Conservation (phyloP, 495 filamentous ascomycete species). For the Neurospora intermedia region DNA sequence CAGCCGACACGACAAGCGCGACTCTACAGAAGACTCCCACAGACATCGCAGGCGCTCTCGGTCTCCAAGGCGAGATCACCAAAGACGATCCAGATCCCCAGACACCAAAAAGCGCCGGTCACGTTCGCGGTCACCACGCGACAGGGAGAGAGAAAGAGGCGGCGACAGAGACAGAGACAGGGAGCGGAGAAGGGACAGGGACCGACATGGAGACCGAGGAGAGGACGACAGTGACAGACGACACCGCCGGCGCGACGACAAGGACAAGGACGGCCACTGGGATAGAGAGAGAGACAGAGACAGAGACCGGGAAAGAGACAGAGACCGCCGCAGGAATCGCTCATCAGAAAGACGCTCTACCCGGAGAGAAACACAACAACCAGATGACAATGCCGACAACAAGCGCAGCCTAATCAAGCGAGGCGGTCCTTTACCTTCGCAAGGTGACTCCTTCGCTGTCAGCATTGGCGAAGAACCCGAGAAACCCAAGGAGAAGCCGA, state of each 20-base stretch:
- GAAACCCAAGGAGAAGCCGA: slow-evolving; percentile 76
- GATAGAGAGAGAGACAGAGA: slow-evolving; percentile 4
- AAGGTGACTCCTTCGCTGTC: slow-evolving; percentile 54
- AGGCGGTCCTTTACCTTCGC: slow-evolving; percentile 55
- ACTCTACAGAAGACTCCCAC: slow-evolving; percentile 10
- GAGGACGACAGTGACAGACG: slow-evolving; percentile 5
- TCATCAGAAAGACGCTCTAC: slow-evolving; percentile 1
- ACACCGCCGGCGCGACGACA: not conserved
- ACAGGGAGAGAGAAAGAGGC: slow-evolving; percentile 9
- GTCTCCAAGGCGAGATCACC: slow-evolving; percentile 20
- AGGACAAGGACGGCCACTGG: not conserved
- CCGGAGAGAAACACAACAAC: not conserved
- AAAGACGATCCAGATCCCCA: slow-evolving; percentile 29
- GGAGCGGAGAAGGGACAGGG: slow-evolving; percentile 5
- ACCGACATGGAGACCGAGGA: slow-evolving; percentile 1
- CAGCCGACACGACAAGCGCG: slow-evolving; percentile 3
- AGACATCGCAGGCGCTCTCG: slow-evolving; percentile 11
- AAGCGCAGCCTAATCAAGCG: slow-evolving; percentile 24
- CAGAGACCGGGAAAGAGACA: not conserved
- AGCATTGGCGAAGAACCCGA: slow-evolving; percentile 39
- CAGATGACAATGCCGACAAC: slow-evolving; percentile 11
- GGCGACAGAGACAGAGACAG: slow-evolving; percentile 4
- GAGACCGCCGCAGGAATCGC: not conserved
- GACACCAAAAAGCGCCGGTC: slow-evolving; percentile 17
- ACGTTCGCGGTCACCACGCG: slow-evolving; percentile 8